Evolutionary conservation across 1,284 basidiomycete genomes (phyloP).

Genomic region (Melampsora americana): DNA sequence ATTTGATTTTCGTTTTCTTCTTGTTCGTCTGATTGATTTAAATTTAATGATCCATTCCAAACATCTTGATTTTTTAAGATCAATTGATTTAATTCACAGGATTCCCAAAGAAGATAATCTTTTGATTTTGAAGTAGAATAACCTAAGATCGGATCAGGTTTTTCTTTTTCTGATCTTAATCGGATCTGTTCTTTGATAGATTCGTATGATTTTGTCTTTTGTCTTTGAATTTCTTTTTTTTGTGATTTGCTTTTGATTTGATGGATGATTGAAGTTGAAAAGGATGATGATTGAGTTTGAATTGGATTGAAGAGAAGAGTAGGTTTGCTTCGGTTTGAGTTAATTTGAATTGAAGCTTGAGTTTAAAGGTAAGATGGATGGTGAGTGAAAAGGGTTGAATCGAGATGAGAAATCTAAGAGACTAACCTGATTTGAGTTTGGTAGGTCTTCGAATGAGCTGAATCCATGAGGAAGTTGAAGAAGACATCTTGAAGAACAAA

Average conservation of each 20-base stretch:
- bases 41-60: conserved; percentile 15
- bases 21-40: background rate
- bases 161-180: conserved; percentile 1
- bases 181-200: background rate
- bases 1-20: too few species aligned
- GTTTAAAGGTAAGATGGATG: background rate
- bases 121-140: conserved; percentile 34
- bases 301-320: background rate
- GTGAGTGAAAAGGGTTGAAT: background rate
- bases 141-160: conserved; percentile 40
- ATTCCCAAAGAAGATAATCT: conserved; percentile 25
- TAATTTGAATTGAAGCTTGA: background rate
- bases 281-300: background rate
- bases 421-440: background rate
- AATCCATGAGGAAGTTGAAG: background rate
- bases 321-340: background rate
- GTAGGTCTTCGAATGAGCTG: background rate
- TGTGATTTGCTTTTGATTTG: conserved; percentile 30
- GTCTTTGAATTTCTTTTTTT: conserved; percentile 31
- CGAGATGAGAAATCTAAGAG: background rate
- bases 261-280: background rate
- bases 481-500: conserved; percentile 1
- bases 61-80: conserved; percentile 39
- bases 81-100: conserved; percentile 34
- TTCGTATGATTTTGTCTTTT: conserved; percentile 17